Percentiles rank a stretch among this genome's conserved stretches.
Evolutionary conservation across 2,329 filamentous ascomycete species (phyloP).

Genomic region (Thyridium curvatum): DNA sequence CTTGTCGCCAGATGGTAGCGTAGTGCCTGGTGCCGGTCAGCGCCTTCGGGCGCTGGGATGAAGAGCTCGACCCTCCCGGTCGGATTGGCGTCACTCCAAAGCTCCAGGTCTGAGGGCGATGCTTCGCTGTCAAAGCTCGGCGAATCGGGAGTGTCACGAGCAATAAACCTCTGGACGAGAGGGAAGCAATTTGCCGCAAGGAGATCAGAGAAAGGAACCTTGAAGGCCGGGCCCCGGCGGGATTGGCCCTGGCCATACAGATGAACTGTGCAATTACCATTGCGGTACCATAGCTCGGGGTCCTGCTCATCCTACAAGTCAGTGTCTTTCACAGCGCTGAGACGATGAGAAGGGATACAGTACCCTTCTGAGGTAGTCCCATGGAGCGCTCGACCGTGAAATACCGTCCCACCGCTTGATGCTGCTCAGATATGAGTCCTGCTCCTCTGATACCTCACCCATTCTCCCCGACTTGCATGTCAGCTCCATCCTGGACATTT

Average conservation of each 20-base stretch:
- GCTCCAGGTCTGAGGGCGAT: conserved; percentile 17
- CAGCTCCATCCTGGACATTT: conserved; percentile 22
- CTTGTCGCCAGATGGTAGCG: conserved; percentile 62
- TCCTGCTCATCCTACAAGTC: conserved; percentile 43
- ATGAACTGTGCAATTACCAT: conserved; percentile 65
- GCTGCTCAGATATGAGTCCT: conserved; percentile 14
- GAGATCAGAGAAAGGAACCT: conserved; percentile 52
- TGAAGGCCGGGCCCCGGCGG: conserved; percentile 60
- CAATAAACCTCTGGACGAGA: conserved; percentile 48
- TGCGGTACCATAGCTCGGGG: conserved; percentile 60
- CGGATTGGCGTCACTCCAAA: conserved; percentile 22
- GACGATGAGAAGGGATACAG: conserved; percentile 13
- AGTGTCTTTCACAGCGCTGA: conserved; percentile 3
- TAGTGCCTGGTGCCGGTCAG: conserved; percentile 47
- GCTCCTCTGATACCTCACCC: conserved; percentile 21
- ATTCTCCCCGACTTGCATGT: conserved; percentile 27
- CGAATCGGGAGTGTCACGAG: conserved; percentile 6
- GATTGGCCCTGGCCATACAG: conserved; percentile 62
- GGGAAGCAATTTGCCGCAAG: conserved; percentile 52
- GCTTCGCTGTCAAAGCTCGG: neutral
- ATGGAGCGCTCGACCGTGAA: conserved; percentile 32
- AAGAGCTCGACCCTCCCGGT: conserved; percentile 51
- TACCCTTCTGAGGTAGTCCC: conserved; percentile 43
- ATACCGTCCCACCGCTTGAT: conserved; percentile 47
- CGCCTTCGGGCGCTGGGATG: conserved; percentile 56